These are phyloP conservation scores for Themeda triandra DNA, from an alignment of 176 grass and related monocot genomes.

Conservation along the genomic window DNA sequence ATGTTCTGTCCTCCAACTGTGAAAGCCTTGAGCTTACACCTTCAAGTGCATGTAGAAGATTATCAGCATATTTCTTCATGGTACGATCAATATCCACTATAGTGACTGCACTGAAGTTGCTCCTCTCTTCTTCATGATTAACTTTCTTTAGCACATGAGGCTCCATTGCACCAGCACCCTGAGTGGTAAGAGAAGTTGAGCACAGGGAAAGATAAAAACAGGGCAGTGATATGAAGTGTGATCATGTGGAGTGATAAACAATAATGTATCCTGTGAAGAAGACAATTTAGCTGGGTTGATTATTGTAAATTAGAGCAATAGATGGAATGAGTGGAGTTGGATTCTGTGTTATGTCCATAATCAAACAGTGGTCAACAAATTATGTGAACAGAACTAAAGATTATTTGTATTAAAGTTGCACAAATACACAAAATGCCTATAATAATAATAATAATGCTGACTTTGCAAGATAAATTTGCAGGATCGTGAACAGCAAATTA, in stretches of 20 bases:
- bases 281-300: background rate
- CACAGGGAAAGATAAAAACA: conserved; percentile 14
- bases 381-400: background rate
- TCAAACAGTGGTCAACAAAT: background rate
- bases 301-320: background rate
- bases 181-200: background rate
- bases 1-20: conserved; percentile 69
- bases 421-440: background rate
- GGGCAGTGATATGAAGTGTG: background rate
- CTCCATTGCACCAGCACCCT: conserved; percentile 48
- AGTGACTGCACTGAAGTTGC: conserved; percentile 35
- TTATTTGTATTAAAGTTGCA: background rate
- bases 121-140: conserved; percentile 57
- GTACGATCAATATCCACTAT: conserved; percentile 72
- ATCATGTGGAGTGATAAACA: background rate
- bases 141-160: conserved; percentile 50
- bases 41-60: conserved; percentile 72
- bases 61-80: conserved; percentile 89
- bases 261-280: background rate
- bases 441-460: background rate
- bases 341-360: background rate
- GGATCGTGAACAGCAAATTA: background rate
- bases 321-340: background rate
- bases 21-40: conserved; percentile 68
- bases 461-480: background rate